These are phyloP conservation scores for Talaromyces sp. DNA, from an alignment of 2,329 filamentous ascomycete genomes.

Conservation along the genomic window DNA sequence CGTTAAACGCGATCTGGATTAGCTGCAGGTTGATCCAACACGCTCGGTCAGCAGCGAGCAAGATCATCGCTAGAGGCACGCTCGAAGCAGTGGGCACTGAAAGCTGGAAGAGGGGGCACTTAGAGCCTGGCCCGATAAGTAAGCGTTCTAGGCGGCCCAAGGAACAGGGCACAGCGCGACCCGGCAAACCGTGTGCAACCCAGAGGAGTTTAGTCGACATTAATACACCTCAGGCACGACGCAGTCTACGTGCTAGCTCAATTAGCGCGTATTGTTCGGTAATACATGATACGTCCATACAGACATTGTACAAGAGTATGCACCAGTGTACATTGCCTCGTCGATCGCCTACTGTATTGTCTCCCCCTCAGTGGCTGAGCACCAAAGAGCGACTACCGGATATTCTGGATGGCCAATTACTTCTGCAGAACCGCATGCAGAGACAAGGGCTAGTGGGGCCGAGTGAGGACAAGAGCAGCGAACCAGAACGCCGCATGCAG, in stretches of 20 bases:
- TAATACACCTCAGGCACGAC: slow-evolving; percentile 11
- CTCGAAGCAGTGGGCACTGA: background rate
- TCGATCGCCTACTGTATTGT: background rate
- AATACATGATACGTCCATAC: background rate
- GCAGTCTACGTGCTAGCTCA: background rate
- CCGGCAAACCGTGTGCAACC: background rate
- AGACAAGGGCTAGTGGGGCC: background rate
- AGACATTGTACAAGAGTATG: background rate
- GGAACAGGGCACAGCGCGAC: slow-evolving; percentile 11
- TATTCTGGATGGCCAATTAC: slow-evolving; percentile 2
- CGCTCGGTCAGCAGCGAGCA: background rate
- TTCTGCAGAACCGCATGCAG: background rate
- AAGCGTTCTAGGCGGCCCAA: slow-evolving; percentile 15
- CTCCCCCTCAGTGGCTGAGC: background rate
- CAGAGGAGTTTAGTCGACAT: background rate
- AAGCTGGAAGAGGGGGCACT: background rate
- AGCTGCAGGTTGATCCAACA: slow-evolving; percentile 9
- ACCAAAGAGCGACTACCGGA: background rate
- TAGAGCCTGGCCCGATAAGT: slow-evolving; percentile 12
- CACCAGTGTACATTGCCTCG: background rate
- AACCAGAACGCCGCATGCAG: slow-evolving; percentile 8
- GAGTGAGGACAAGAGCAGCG: background rate
- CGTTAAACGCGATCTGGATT: background rate
- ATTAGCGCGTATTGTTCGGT: background rate
- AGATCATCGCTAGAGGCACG: background rate